Base-by-base conservation (phyloP, 176 grass and related monocot species). In the Alopecurus myosuroides region DNA sequence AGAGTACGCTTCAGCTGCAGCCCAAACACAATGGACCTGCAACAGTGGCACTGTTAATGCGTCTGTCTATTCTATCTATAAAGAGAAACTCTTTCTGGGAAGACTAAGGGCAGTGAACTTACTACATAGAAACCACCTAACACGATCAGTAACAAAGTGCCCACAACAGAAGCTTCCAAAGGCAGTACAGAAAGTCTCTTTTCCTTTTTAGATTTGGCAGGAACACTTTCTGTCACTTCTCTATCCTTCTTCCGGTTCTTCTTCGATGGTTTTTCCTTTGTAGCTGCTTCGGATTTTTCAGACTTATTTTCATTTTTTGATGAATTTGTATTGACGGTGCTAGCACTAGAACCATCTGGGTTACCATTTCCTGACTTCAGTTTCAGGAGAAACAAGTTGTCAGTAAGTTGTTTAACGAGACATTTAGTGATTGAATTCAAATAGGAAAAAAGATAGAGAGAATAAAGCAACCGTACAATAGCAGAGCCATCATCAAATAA, bases 11-110 rank as follows among this genome's bases (percentile, higher is more conserved):
- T 99, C 97, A 55, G 97, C 97, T 70, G 97, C 97, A 30, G 97
- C 97, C 97, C 97, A 99, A 51, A 99, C 97, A 92, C 97, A 99
- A 90, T 99, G 97, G 52, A 99, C 89, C 97, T 99, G 39, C 67
- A 93, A 90, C 79, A 78, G 25, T 74, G 53, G 44, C n/a, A 84
- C 34, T 48, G 3, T 17, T 90, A 70, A 75, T 78, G 46, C 39
- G 19, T 68, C 17, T 62, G 11, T 41, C 71, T 66, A n/a, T n/a
- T n/a, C n/a, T n/a, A 42, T 67, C 40, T 71, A 62, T 40, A 68
- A 70, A 81, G 53, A 79, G 23, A 55, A 13, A 90, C 68, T 65
- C 14, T 67, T 65, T 86, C 11, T 71, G 64, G 79, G 65, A 52
- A 74, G 84, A 36, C 46, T 65, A 75, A 87, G 28, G 85, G 66